These are phyloP conservation scores for Mimosa pudica DNA, from an alignment of 306 rosid genomes.

Conservation along the genomic window DNA sequence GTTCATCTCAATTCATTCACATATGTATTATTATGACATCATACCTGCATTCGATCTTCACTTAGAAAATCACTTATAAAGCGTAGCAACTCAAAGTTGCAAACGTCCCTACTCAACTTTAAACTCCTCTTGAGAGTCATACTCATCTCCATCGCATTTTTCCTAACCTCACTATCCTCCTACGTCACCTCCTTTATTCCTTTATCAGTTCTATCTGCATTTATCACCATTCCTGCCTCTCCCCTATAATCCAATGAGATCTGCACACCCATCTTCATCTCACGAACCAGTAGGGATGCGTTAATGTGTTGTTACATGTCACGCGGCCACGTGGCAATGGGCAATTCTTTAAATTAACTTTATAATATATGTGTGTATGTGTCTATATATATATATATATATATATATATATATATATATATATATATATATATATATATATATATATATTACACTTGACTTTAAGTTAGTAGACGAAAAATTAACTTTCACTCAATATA, in stretches of 20 bases:
- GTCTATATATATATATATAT: too few species aligned
- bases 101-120: neutral
- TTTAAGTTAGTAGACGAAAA: too few species aligned
- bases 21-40: too few species aligned
- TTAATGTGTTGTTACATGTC: neutral
- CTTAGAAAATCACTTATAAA: neutral
- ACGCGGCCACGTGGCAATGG: neutral
- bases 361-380: too few species aligned
- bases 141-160: neutral
- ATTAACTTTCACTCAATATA: too few species aligned
- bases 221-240: neutral
- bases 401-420: too few species aligned
- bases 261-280: neutral
- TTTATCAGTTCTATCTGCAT: neutral
- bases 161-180: neutral
- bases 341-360: too few species aligned
- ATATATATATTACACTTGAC: too few species aligned
- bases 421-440: too few species aligned
- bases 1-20: too few species aligned
- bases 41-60: neutral
- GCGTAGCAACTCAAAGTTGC: neutral
- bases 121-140: neutral
- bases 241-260: neutral
- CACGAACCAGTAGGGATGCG: neutral
- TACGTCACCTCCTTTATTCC: conserved; percentile 24